These are phyloP conservation scores for Lunularia cruciata DNA, from an alignment of 225 moss, liverwort and hornwort genomes.

Conservation along the genomic window DNA sequence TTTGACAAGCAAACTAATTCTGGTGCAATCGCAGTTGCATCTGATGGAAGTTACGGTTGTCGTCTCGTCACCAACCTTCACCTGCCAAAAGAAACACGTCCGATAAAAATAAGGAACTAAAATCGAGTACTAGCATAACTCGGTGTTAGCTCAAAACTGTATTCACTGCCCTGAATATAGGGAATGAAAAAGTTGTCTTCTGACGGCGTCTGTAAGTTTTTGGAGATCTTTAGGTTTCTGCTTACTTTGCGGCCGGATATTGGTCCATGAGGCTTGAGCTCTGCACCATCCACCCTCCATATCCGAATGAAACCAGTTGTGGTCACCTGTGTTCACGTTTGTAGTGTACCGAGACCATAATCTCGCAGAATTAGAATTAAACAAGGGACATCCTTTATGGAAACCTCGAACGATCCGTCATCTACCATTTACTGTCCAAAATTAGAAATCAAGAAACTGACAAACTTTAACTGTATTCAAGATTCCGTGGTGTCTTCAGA, in stretches of 20 bases:
- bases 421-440: too few species aligned
- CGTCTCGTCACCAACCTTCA: constrained; percentile 34
- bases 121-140: too few species aligned
- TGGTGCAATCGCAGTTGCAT: constrained; percentile 72
- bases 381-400: too few species aligned
- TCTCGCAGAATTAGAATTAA: not conserved
- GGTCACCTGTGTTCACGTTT: constrained; percentile 43
- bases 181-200: not conserved
- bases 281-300: constrained; percentile 59
- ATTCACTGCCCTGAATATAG: too few species aligned
- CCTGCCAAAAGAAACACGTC: constrained; percentile 20
- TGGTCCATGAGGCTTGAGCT: constrained; percentile 53
- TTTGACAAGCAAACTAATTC: constrained; percentile 68
- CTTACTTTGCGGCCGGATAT: constrained; percentile 70
- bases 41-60: constrained; percentile 50
- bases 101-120: not conserved
- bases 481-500: too few species aligned
- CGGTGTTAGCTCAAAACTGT: too few species aligned
- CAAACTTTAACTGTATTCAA: too few species aligned
- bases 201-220: not conserved
- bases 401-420: too few species aligned
- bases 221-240: not conserved
- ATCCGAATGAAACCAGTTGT: constrained; percentile 57
- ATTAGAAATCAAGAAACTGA: too few species aligned
- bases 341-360: not conserved